Base-by-base conservation (phyloP, 805 yeast species). In the Candida pini region DNA sequence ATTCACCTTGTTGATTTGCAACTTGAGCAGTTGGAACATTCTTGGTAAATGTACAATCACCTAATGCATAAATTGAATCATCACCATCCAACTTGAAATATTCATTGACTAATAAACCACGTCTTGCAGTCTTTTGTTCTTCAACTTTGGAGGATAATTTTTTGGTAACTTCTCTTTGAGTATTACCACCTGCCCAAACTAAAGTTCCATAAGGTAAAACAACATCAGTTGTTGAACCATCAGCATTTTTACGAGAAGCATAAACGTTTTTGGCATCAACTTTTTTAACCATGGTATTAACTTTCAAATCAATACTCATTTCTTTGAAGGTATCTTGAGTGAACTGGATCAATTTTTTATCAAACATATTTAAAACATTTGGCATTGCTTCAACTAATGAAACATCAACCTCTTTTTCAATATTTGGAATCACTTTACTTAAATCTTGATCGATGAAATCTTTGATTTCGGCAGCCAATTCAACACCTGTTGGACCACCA, bases 401-500 rank as follows among this genome's bases (percentile, higher is more conserved):
- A 33, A 89, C 90, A 51, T 76, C 73, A 60, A 87, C 76, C 58
- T 88, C 96, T 51, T 70, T 66, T 43, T 85, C 78, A 45, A 88
- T 75, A 53, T 73, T 81, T 29, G 96, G 96, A 66, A 84, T 80
- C 88, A 92, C 85, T 65, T 79, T 83, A 53, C 68, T 65, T 64
- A 88, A 70, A 62, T 88, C 97, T 62, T 88, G 94, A 62, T 85
- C 92, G 43, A 87, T 81, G 65, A 85, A 89, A 63, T 88, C 97
- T 66, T 84, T 92, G 49, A 89, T 67, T 64, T 89, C 96, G 52
- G 95, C 97, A 48, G 96, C 96, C 48, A 86, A 81, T 64, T 88
- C 96, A 39, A 89, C 96, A 64, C 97, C 97, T 33, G 97, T 88
- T 55, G 97, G 96, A 39, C 97, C 97, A 61, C 96, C 97, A 50